phyloP scores from a whole-genome alignment of 495 filamentous ascomycete species.

The Neurospora sp. region DNA sequence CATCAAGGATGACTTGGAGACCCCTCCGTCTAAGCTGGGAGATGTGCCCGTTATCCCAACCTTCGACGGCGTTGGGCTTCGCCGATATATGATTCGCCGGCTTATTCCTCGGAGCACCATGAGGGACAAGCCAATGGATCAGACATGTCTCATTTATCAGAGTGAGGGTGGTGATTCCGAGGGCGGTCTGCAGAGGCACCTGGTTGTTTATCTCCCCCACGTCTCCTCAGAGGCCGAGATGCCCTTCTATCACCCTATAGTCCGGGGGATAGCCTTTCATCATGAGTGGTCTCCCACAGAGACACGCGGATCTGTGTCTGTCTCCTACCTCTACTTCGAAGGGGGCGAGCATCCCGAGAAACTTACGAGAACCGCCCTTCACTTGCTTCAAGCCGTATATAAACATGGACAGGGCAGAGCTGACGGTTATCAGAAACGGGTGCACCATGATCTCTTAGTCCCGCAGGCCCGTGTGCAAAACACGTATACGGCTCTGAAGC shows the following conservation, averaged over 20 bases:
- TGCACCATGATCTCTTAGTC: slow-evolving; percentile 66
- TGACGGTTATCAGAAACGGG: slow-evolving; percentile 58
- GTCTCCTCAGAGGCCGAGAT: slow-evolving; percentile 47
- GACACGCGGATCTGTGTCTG: slow-evolving; percentile 44
- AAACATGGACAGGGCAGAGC: slow-evolving; percentile 61
- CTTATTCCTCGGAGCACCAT: slow-evolving; percentile 74
- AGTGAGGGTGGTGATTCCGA: background rate
- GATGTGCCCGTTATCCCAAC: slow-evolving; percentile 1
- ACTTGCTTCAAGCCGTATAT: slow-evolving; percentile 59
- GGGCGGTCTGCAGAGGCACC: slow-evolving; percentile 24
- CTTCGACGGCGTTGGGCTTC: slow-evolving; percentile 19
- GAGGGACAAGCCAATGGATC: slow-evolving; percentile 60
- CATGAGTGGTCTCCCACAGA: slow-evolving; percentile 44
- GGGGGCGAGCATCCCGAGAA: slow-evolving; percentile 30
- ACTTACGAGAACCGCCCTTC: slow-evolving; percentile 58
- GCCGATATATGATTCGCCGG: slow-evolving; percentile 51
- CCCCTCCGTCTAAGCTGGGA: slow-evolving; percentile 8
- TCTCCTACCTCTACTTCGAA: slow-evolving; percentile 59
- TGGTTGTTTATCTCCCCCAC: slow-evolving; percentile 78
- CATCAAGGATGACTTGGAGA: background rate
- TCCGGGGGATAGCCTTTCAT: slow-evolving; percentile 62
- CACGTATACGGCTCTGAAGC: slow-evolving; percentile 73
- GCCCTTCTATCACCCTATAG: slow-evolving; percentile 79
- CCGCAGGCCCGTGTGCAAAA: slow-evolving; percentile 66
- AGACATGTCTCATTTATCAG: slow-evolving; percentile 68